Base-by-base conservation (phyloP, 2,329 filamentous ascomycete species). In the Triangularia verruculosa region DNA sequence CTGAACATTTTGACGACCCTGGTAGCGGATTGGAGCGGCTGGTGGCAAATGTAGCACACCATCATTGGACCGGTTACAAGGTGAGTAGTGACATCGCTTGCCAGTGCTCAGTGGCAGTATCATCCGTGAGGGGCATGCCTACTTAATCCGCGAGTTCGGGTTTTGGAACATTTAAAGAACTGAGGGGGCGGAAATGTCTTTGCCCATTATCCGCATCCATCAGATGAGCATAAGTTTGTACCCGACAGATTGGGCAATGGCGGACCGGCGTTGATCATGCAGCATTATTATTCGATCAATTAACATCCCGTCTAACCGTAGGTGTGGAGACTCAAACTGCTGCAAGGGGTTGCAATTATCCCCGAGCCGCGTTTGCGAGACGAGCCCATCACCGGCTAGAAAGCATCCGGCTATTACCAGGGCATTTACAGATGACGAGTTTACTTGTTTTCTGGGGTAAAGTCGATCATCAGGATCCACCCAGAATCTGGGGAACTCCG, bases 231-330 rank as follows among this genome's bases (percentile, higher is more conserved):
- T 20, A 17, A 8, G 4, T 20, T 2, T 20, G 39, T 47, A 59
- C 59, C 60, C 60, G 56, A 64, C 59, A 62, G 63, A 64, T 59
- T 62, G 63, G 63, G 63, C 56, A 62, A 61, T 61, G 57, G 25
- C 57, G 57, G 58, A 64, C 57, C 59, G 34, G 30, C 34, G 52
- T 20, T 57, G 53, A 61, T 57, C 52, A 28, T 4, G 8, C n/a
- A 17, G 25, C 13, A 17, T 28, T 22, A n/a, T 34, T 39, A 34
- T 54, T 43, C 28, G 12, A 25, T 47, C 28, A 25, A 34, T 30
- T 27, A 55, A 54, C 20, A 22, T 12, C n/a, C 43, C 39, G 47
- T 30, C n/a, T n/a, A 52, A 8, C 25, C 25, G 24, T 54, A 15
- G 22, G 5, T 54, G 51, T 54, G 51, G 51, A 12, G 22, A 27